Base-by-base conservation (phyloP, 2,329 filamentous ascomycete genomes). In the Escovopsis weberi region DNA sequence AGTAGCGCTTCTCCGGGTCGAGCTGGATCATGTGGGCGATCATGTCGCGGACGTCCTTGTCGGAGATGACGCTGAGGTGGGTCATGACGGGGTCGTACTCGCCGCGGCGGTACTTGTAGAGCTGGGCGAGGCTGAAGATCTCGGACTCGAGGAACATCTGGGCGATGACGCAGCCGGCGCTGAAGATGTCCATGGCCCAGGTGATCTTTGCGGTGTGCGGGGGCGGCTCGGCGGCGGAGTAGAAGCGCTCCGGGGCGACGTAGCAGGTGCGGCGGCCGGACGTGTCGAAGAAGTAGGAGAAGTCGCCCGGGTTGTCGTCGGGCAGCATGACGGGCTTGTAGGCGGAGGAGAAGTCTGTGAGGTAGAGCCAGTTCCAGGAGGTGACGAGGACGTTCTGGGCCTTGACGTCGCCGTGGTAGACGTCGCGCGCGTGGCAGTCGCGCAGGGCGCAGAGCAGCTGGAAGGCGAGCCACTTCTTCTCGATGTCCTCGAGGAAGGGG, bases 101-200 rank as follows among this genome's bases (percentile, higher is more conserved):
- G 50, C 86, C 84, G 48, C 85, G 81, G 35, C 87, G 81, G 57
- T 95, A 98, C 57, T 88, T 89, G 68, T 89, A 96, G 42, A 98
- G 75, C 60, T 96, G 89, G 53, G 86, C 94, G 10, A 98, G 72
- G n/a, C 80, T 94, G 62, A 98, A 96, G n/a, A 96, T 89, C 8
- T 93, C 88, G 0, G 87, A 75, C 63, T 98, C 91, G 6, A 96
- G 74, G 51, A 98, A 95, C 33, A 98, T 71, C 60, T 98, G 91
- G 2, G 91, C 91, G 54, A 98, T 94, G 34, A 96, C 88, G 58
- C 93, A 98, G 7, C 91, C 91, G 19, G 82, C 83, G 60, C 91
- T 96, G 66, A 98, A 98, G 33, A 98, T 82, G 58, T 98, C 91
- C 93, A 98, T 98, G 33, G 91, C 89, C 88, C 89, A 95, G 4